These are phyloP conservation scores for Conoideocrella luteorostrata DNA, from an alignment of 2,329 filamentous ascomycete genomes.

Conservation along the genomic window DNA sequence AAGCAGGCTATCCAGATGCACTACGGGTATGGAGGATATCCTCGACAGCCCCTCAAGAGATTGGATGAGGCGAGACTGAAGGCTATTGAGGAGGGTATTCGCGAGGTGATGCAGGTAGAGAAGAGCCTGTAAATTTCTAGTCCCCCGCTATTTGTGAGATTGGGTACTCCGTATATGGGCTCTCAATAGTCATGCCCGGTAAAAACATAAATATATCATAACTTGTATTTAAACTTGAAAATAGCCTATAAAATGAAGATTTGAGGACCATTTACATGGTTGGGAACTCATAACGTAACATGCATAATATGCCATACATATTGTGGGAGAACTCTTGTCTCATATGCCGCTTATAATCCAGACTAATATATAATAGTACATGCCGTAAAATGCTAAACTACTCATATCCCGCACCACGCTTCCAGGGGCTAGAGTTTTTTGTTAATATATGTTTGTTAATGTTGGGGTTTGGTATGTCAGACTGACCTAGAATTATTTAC, in stretches of 20 bases:
- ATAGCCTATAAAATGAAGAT: too few species aligned
- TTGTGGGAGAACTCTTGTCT: too few species aligned
- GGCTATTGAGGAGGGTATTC: slow-evolving; percentile 48
- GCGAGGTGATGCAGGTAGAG: slow-evolving; percentile 62
- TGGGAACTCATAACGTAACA: too few species aligned
- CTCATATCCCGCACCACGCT: slow-evolving; percentile 39
- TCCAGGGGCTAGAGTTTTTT: slow-evolving; percentile 39
- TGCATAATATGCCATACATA: too few species aligned
- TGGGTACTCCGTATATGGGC: too few species aligned
- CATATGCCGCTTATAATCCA: background rate
- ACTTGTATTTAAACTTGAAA: too few species aligned
- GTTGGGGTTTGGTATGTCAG: too few species aligned
- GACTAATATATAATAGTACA: too few species aligned
- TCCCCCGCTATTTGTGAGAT: too few species aligned
- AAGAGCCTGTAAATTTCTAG: slow-evolving; percentile 26
- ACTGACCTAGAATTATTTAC: slow-evolving; percentile 34
- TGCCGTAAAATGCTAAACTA: slow-evolving; percentile 12
- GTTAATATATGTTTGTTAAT: slow-evolving; percentile 16
- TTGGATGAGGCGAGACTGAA: slow-evolving; percentile 50
- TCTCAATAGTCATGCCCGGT: too few species aligned
- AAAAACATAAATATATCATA: too few species aligned
- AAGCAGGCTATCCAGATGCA: slow-evolving; percentile 77
- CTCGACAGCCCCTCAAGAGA: slow-evolving; percentile 64
- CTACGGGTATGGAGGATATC: slow-evolving; percentile 74
- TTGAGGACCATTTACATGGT: too few species aligned